Conservation (phyloP, 208 protist genomes). For the Trypanosoma grayi region DNA sequence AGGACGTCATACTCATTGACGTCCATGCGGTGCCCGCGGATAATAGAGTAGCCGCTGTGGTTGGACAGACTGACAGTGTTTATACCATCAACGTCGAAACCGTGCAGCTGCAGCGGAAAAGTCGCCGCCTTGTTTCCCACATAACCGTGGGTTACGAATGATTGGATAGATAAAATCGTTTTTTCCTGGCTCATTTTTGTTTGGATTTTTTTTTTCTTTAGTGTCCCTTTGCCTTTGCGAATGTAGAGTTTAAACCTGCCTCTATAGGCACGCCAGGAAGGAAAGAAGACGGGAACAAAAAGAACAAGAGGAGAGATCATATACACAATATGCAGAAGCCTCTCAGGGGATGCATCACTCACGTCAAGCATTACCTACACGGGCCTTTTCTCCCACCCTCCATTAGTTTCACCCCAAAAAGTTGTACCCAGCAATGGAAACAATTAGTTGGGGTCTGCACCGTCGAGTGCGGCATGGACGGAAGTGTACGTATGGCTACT, state of each 20-base stretch:
- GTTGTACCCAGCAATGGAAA: not conserved
- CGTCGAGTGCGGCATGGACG: constrained; percentile 2
- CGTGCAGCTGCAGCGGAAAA: constrained; percentile 93
- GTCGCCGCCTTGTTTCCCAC: constrained; percentile 95
- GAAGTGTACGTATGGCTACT: constrained; percentile 11
- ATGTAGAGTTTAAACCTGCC: not conserved
- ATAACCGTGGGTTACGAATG: constrained; percentile 95
- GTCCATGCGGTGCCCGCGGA: constrained; percentile 85
- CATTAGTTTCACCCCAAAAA: not conserved
- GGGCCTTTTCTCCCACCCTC: not conserved
- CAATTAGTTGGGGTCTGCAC: not conserved
- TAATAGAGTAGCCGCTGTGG: constrained; percentile 93
- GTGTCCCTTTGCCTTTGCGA: not conserved
- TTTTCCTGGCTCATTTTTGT: constrained; percentile 27
- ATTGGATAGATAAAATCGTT: constrained; percentile 93
- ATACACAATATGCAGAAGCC: too few species aligned
- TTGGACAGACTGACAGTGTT: constrained; percentile 96
- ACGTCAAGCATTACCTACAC: not conserved
- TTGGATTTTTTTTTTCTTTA: constrained; percentile 9
- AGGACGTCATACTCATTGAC: constrained; percentile 75
- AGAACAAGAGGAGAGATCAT: too few species aligned
- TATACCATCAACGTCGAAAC: constrained; percentile 94
- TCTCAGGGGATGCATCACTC: too few species aligned
- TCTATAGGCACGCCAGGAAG: constrained; percentile 14
- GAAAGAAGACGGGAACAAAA: constrained; percentile 5